phyloP scores from a whole-genome alignment of 225 moss, liverwort and hornwort species.

The Lunularia cruciata region DNA sequence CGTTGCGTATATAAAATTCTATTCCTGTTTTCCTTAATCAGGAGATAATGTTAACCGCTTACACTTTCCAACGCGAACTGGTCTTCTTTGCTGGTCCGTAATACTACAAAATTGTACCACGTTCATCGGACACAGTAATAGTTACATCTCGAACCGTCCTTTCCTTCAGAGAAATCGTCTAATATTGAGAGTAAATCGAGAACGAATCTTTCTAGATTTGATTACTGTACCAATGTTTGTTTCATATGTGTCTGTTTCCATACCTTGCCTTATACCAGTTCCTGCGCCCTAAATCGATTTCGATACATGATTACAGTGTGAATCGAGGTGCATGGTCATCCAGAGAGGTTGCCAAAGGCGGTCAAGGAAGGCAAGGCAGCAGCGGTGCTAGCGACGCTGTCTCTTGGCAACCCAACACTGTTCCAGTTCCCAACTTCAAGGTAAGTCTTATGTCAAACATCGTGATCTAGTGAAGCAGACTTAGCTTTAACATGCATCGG shows the following conservation, averaged over 20 bases:
- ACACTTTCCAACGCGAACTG: neutral
- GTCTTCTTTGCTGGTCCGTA: neutral
- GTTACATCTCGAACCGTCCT: neutral
- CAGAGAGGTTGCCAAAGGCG: slow-evolving; percentile 36
- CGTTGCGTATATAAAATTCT: neutral
- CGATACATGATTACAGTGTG: slow-evolving; percentile 25
- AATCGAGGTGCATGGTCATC: slow-evolving; percentile 35
- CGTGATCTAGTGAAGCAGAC: too few species aligned
- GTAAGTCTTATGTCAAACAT: slow-evolving; percentile 14
- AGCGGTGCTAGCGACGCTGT: slow-evolving; percentile 31
- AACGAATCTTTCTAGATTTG: neutral
- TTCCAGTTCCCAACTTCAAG: slow-evolving; percentile 35
- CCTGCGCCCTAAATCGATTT: neutral
- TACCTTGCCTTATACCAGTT: neutral
- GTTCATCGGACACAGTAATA: neutral
- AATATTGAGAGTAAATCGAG: neutral
- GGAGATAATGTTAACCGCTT: neutral
- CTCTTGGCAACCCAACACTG: slow-evolving; percentile 41
- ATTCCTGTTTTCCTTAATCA: neutral
- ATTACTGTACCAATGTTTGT: neutral
- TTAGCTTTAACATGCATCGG: too few species aligned
- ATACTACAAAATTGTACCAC: neutral
- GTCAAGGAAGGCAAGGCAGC: slow-evolving; percentile 28
- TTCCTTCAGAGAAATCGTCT: neutral
- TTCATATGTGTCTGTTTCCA: neutral